phyloP scores from a whole-genome alignment of 2,329 filamentous ascomycete species.

The Aureobasidium subglaciale region DNA sequence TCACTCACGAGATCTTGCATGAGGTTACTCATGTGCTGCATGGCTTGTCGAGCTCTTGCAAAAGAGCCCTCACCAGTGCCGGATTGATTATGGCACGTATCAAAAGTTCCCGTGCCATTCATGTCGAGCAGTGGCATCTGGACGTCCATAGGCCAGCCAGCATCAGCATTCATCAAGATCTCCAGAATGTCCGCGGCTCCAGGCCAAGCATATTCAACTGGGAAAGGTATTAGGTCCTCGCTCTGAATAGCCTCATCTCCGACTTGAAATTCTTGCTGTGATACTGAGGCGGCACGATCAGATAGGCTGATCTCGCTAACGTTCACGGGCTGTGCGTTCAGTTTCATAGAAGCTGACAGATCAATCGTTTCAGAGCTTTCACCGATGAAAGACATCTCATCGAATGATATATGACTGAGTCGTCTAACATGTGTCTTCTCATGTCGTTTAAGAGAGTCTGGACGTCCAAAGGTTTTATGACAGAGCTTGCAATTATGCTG shows the following conservation, averaged over 20 bases:
- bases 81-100: not conserved
- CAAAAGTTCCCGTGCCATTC: not conserved
- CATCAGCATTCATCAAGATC: not conserved
- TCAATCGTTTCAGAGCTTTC: no score
- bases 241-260: no score
- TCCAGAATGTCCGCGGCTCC: not conserved
- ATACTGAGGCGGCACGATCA: no score
- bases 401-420: no score
- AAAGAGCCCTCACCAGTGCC: not conserved
- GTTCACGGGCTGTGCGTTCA: no score
- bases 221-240: not conserved
- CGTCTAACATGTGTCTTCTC: not conserved
- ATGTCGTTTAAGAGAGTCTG: not conserved
- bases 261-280: no score
- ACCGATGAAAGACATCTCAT: no score
- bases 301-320: no score
- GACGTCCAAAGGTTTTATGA: not conserved
- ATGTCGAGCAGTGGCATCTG: not conserved
- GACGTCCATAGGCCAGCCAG: not conserved
- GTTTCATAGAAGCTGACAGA: no score
- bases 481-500: not conserved
- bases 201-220: not conserved
- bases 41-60: not conserved
- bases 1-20: not conserved
- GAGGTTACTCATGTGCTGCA: not conserved